Evolutionary conservation across 805 yeast species (phyloP), one percentile per base, ranked within the genome.

Genomic region (Schwanniomyces vanrijiae): DNA sequence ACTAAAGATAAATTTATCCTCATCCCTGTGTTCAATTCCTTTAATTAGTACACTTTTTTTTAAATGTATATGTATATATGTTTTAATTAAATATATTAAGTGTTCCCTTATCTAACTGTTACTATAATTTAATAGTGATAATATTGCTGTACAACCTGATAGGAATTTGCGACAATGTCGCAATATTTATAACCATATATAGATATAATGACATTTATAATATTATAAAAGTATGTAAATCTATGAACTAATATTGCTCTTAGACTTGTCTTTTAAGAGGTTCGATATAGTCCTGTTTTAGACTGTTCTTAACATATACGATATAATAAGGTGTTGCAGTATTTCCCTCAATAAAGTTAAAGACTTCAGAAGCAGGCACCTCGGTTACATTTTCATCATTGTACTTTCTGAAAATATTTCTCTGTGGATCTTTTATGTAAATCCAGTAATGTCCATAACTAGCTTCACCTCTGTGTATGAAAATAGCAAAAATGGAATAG

Each of bases 361-460:
- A 79, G 3, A 88, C 88, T 60, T 86, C 90, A 5, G 71, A 63
- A 0, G 75, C 69, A 0, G 81, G 69, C 1, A 87, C 97, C 53
- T 86, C 95, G 2, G 90, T 82, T n/a, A 94, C 96, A n/a, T 78
- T 76, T 58, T 94, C 98, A 69, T 94, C 99, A 60, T 94, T 94
- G 65, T 94, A 94, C 70, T 90, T 91, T 51, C 97, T 75, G 80
- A 83, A 94, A 18, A 87, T 69, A 24, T 80, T 77, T 16, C 76
- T 74, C 51, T 77, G 77, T 2, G 83, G 80, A 65, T 94, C 98
- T 49, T 80, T 82, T 51, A 94, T 91, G 62, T 92, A 94, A 14
- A 92, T 81, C 97, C 98, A 94, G 65, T 94, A 94, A 66, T 94
- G 99, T 2, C 99, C 99, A 60, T 88, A 92, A 43, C 90, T 84